A percentile compares a stretch with the other conserved stretches of the same genome.
Conservation (phyloP, 805 yeast genomes). For the Candida chilensis region DNA sequence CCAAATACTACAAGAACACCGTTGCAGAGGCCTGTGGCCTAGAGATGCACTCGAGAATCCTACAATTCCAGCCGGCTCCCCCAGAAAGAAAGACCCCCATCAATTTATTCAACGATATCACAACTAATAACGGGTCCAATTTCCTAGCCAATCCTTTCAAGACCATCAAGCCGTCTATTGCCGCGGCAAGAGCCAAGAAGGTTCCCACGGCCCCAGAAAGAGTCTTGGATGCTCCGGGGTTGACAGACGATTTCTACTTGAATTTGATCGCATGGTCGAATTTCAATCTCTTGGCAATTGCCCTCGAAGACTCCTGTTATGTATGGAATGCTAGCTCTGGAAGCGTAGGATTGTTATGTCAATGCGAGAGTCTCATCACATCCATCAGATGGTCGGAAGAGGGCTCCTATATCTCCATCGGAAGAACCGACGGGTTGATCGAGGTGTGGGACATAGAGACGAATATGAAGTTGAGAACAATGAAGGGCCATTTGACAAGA, state of each 20-base stretch:
- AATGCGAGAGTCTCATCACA: constrained; percentile 47
- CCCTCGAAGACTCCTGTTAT: constrained; percentile 74
- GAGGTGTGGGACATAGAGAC: constrained; percentile 94
- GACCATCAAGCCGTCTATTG: constrained; percentile 28
- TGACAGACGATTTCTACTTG: constrained; percentile 85
- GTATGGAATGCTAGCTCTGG: constrained; percentile 90
- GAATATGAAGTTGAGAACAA: constrained; percentile 63
- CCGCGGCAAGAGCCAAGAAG: constrained; percentile 62
- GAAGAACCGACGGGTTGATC: constrained; percentile 71
- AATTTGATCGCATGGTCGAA: constrained; percentile 84
- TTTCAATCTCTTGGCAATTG: constrained; percentile 78
- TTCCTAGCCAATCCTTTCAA: constrained; percentile 8
- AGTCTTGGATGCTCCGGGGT: constrained; percentile 93
- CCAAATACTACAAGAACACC: constrained; percentile 58
- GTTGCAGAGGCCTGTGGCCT: constrained; percentile 95
- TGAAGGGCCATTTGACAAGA: constrained; percentile 63
- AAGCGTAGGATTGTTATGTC: constrained; percentile 59
- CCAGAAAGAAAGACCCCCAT: constrained; percentile 43
- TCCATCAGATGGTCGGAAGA: constrained; percentile 89
- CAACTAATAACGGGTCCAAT: constrained; percentile 7
- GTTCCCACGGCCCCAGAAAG: constrained; percentile 86
- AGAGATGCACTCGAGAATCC: constrained; percentile 69
- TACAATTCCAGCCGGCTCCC: constrained; percentile 81
- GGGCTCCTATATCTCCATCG: constrained; percentile 78
- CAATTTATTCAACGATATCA: constrained; percentile 17